Evolutionary conservation across 768 basidiomycete species (phyloP), one percentile per base, ranked within the genome.

Genomic region (Cytidiella melzeri): DNA sequence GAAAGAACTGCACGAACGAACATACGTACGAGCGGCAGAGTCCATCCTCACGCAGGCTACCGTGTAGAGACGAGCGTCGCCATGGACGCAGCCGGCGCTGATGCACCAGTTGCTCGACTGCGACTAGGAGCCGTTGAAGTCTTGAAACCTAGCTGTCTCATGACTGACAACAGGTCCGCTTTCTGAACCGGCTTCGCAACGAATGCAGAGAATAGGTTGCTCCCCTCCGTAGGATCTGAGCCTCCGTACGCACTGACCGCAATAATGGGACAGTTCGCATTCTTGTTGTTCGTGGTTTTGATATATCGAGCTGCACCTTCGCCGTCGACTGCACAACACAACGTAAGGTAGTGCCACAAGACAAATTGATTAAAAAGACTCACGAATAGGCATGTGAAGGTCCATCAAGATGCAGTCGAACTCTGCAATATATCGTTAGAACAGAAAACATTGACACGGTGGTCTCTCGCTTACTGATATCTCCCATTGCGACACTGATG

Each of bases 391-490:
- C 91, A 96, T 95, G 55, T 94, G 84, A 42, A 94, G 74, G 62
- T 96, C 94, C 84, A 93, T 93, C 57, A 97, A 74, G 63, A 96
- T 94, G 55, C 89, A 88, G 62, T 96, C 94, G 62, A 96, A 96
- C 69, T 92, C 93, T 95, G 64, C 25, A 19, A 27, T 26, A 23
- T 41, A 9, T 9, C 50, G 53, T 67, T 58, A 70, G 56, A 57
- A 51, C 30, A n/a, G 47, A 36, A 47, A 21, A 18, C 38, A n/a
- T n/a, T n/a, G n/a, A n/a, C n/a, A n/a, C n/a, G n/a, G n/a, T n/a
- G n/a, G n/a, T 6, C 20, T 10, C 36, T 34, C 38, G 80, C 91
- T 70, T 63, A 96, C 93, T 92, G 69, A 97, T 96, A 61, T 94
- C 92, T 41, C 92, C 92, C 81, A 96, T 93, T 2, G 94, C 93